A percentile compares a stretch with the other conserved stretches of the same genome.
These are phyloP conservation scores for Aspergillus avenaceus DNA, from an alignment of 495 filamentous ascomycete genomes.

Conservation along the genomic window DNA sequence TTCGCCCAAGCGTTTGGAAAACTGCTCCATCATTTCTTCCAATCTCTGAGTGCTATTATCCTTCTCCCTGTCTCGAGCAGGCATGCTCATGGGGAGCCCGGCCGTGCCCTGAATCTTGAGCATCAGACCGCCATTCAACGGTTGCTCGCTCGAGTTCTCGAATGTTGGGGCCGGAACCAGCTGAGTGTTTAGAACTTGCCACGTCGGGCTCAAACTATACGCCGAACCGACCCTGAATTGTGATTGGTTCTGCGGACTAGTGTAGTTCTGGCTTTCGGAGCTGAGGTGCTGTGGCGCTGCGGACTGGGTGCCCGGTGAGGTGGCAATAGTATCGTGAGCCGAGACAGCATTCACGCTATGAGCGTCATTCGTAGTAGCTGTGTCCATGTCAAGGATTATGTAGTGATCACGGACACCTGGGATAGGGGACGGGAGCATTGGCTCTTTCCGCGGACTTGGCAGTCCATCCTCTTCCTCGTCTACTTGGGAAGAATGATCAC, in stretches of 20 bases:
- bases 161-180: slow-evolving; percentile 56
- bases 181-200: slow-evolving; percentile 49
- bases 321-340: not conserved
- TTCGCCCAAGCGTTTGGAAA: slow-evolving; percentile 60
- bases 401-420: slow-evolving; percentile 41
- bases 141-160: slow-evolving; percentile 36
- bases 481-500: slow-evolving; percentile 10
- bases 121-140: slow-evolving; percentile 50
- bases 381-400: slow-evolving; percentile 40
- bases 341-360: not conserved
- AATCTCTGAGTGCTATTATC: slow-evolving; percentile 34
- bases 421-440: slow-evolving; percentile 34
- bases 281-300: not conserved
- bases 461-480: slow-evolving; percentile 7
- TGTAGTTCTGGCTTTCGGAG: slow-evolving; percentile 27
- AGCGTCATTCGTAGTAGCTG: slow-evolving; percentile 3
- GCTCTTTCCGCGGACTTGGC: slow-evolving; percentile 13
- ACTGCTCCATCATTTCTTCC: slow-evolving; percentile 59
- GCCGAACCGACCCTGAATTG: slow-evolving; percentile 41
- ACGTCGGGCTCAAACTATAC: slow-evolving; percentile 47
- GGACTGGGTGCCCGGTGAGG: slow-evolving; percentile 9
- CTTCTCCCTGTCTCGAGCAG: slow-evolving; percentile 27
- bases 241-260: slow-evolving; percentile 37
- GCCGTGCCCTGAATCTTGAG: slow-evolving; percentile 60
- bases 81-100: slow-evolving; percentile 25